A percentile compares a stretch with the other conserved stretches of the same genome.
Evolutionary conservation across 163 green algal genomes (phyloP).

Genomic region (Scenedesmus sp.): DNA sequence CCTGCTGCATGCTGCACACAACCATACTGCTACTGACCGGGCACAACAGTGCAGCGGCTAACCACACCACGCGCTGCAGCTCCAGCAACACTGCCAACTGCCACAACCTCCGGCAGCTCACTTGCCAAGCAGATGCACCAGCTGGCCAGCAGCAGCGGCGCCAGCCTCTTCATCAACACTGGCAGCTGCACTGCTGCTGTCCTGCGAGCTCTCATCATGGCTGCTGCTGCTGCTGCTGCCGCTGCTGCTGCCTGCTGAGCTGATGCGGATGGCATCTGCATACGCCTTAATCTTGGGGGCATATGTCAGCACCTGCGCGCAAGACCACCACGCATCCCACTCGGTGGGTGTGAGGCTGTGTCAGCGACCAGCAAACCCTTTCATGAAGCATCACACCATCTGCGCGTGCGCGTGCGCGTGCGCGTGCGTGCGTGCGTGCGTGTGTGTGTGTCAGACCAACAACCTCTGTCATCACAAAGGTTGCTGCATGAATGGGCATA

Average conservation of each 20-base stretch:
- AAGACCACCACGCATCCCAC: not conserved
- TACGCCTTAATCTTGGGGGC: slow-evolving; percentile 4
- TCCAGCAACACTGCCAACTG: not conserved
- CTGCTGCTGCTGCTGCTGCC: slow-evolving; percentile 15
- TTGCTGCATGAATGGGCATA: not conserved
- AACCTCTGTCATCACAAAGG: not conserved
- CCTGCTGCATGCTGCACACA: no score
- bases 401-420: no score
- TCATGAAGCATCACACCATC: no score
- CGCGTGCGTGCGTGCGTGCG: no score
- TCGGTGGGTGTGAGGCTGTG: not conserved
- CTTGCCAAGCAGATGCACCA: not conserved
- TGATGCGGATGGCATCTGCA: not conserved
- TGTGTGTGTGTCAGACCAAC: no score
- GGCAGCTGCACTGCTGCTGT: not conserved
- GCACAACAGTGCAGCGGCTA: no score
- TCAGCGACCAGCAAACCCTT: no score
- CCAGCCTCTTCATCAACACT: not conserved
- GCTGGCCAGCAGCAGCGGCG: not conserved
- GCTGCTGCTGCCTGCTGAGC: slow-evolving; percentile 23
- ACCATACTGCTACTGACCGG: no score
- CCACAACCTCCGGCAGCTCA: not conserved
- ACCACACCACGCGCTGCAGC: no score
- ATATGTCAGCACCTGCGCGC: slow-evolving; percentile 34
- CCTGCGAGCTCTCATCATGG: not conserved